Percentiles rank a stretch among this genome's conserved stretches.
These are phyloP conservation scores for Diplogelasinospora grovesii DNA, from an alignment of 495 filamentous ascomycete species.

Conservation along the genomic window DNA sequence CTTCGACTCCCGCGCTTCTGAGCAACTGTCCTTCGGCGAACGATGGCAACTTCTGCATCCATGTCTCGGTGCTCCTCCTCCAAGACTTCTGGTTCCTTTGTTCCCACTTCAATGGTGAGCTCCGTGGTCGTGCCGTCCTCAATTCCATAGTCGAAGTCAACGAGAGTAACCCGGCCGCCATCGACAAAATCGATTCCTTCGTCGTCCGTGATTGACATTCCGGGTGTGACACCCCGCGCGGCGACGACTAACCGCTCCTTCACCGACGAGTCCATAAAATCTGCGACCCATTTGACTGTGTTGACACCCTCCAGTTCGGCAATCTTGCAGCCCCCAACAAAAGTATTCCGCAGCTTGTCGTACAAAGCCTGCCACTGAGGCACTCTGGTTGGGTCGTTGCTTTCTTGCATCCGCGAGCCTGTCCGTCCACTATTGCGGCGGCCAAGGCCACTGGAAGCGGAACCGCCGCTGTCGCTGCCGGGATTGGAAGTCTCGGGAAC, in stretches of 20 bases:
- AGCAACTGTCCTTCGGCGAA: slow-evolving; percentile 65
- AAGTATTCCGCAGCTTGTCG: slow-evolving; percentile 57
- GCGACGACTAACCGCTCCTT: slow-evolving; percentile 63
- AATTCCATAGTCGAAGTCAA: slow-evolving; percentile 64
- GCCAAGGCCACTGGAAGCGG: slow-evolving; percentile 19
- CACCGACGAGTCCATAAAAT: slow-evolving; percentile 34
- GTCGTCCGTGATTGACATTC: slow-evolving; percentile 53
- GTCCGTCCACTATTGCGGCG: slow-evolving; percentile 39
- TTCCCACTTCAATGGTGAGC: slow-evolving; percentile 69
- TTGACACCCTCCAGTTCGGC: slow-evolving; percentile 49
- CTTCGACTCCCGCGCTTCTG: slow-evolving; percentile 40
- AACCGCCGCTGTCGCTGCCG: slow-evolving; percentile 20
- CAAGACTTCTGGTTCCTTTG: slow-evolving; percentile 58
- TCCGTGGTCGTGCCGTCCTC: slow-evolving; percentile 49
- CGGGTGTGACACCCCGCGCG: slow-evolving; percentile 65
- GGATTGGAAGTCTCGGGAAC: slow-evolving; percentile 29
- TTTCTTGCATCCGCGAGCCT: slow-evolving; percentile 28
- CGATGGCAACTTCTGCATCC: slow-evolving; percentile 76
- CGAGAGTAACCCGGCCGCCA: slow-evolving; percentile 67
- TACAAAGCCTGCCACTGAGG: slow-evolving; percentile 66
- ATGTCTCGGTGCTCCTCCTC: slow-evolving; percentile 71
- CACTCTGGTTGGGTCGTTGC: slow-evolving; percentile 29
- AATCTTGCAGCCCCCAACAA: slow-evolving; percentile 54
- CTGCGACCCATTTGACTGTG: slow-evolving; percentile 57
- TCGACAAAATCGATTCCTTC: slow-evolving; percentile 73